Evolutionary conservation across 352 stramenopile genomes (phyloP).

Genomic region (Globisporangium spiculum): DNA sequence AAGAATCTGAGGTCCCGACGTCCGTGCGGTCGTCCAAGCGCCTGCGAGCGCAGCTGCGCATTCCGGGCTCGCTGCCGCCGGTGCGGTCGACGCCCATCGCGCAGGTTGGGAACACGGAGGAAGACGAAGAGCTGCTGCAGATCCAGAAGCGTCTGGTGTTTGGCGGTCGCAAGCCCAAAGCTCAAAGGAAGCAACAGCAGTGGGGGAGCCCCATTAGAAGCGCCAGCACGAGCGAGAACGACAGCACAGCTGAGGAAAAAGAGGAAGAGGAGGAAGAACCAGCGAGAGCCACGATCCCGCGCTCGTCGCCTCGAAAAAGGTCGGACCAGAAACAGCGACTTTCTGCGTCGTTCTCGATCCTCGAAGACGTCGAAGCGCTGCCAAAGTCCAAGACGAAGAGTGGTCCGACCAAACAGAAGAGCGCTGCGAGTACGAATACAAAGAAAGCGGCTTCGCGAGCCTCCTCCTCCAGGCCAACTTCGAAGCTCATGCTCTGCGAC

Average conservation of each 20-base stretch:
- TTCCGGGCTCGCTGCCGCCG: conserved; percentile 20
- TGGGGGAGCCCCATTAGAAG: background rate
- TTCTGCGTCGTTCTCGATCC: conserved; percentile 13
- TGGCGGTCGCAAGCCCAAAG: conserved; percentile 8
- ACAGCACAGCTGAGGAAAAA: conserved; percentile 4
- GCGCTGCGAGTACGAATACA: no score
- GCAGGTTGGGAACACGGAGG: conserved; percentile 27
- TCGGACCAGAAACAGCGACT: conserved; percentile 9
- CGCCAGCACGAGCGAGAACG: background rate
- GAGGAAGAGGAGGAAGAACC: background rate
- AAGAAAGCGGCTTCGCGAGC: background rate
- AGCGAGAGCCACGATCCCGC: background rate
- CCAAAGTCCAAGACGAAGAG: conserved; percentile 2
- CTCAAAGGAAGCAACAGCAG: background rate
- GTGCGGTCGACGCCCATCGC: conserved; percentile 20
- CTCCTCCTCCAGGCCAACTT: background rate
- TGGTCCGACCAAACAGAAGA: background rate
- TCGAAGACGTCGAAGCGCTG: conserved; percentile 12
- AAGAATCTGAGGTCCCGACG: conserved; percentile 6
- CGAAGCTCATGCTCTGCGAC: conserved; percentile 20
- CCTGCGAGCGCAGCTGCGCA: conserved; percentile 10
- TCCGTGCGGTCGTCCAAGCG: conserved; percentile 16
- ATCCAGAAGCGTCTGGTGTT: conserved; percentile 39
- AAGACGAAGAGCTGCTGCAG: conserved; percentile 25
- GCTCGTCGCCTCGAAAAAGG: background rate